Evolutionary conservation across 768 basidiomycete genomes (phyloP), one percentile per base, ranked within the genome.

Genomic region (Hemileccinum rubropunctum): DNA sequence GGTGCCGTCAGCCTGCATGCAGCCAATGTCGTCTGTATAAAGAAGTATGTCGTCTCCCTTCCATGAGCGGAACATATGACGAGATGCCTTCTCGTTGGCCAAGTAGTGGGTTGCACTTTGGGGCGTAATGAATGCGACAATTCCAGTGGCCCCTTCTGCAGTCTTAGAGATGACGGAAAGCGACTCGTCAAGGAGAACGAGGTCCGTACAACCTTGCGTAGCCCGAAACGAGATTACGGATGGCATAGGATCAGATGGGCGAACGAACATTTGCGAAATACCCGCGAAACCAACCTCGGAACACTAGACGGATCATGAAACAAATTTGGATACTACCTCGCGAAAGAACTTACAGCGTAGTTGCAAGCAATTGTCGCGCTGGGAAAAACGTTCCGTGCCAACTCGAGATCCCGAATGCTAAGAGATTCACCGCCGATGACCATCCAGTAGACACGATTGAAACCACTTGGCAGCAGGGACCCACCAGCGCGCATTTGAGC

Each of bases 251-350:
- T 66, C 58, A 18, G 46, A 48, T 7, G 65, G 65, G 23, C 47
- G 57, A 45, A 66, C 32, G 28, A 67, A 64, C 65, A 67, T 62
- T 30, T 67, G 63, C 11, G 61, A 63, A 34, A 66, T 57, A 14
- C 63, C 65, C 9, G 65, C 65, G 28, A 64, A 66, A 38, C 65
- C 63, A 20, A 66, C 60, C 18, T 67, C 65, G 27, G 63, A 66
- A 44, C 65, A 66, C 62, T 63, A 48, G 13, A 49, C 1, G 1
- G 12, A 33, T 12, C 28, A 41, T 57, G 14, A 54, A 46, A 14
- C 41, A 12, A 6, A 28, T 13, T 2, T 1, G 6, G 3, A 10
- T 27, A n/a, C 1, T 30, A 13, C 1, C 3, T 8, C 3, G 15
- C 6, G 6, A 35, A 26, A 45, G 20, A 42, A 58, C 61, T 40